Conservation (phyloP, 495 filamentous ascomycete genomes). For the Lophium mytilinum region DNA sequence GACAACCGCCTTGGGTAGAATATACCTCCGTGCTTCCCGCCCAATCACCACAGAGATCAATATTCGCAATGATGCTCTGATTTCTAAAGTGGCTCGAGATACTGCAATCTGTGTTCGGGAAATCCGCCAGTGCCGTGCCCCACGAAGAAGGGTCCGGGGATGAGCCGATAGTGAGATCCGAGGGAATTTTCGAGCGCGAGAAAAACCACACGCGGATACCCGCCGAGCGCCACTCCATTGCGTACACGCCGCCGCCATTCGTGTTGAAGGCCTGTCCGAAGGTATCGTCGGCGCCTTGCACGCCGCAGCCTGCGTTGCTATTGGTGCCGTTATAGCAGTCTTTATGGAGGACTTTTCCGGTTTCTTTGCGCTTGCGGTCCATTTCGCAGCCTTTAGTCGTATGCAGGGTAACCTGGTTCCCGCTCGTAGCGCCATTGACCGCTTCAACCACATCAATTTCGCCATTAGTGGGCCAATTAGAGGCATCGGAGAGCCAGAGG, state of each 20-base stretch:
- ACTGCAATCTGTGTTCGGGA: conserved; percentile 28
- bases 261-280: conserved; percentile 25
- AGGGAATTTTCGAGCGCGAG: conserved; percentile 14
- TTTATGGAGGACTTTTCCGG: conserved; percentile 4
- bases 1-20: conserved; percentile 14
- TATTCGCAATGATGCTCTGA: conserved; percentile 26
- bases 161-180: conserved; percentile 7
- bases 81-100: conserved; percentile 21
- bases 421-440: conserved; percentile 22
- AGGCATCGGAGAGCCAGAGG: conserved; percentile 30
- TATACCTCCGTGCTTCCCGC: conserved; percentile 24
- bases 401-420: conserved; percentile 33
- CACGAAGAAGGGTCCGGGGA: conserved; percentile 23
- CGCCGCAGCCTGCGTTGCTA: conserved; percentile 24
- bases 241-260: conserved; percentile 26
- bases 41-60: conserved; percentile 28
- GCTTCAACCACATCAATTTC: conserved; percentile 35
- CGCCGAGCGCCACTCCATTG: conserved; percentile 20
- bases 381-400: conserved; percentile 26
- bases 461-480: conserved; percentile 33
- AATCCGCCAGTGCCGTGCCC: conserved; percentile 19
- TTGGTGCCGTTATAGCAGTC: conserved; percentile 27
- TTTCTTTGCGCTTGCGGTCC: conserved; percentile 34
- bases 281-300: conserved; percentile 8
- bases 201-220: conserved; percentile 28